Evolutionary conservation across 1,139 yeast genomes (phyloP).

Genomic region (Candida dubliniensis): DNA sequence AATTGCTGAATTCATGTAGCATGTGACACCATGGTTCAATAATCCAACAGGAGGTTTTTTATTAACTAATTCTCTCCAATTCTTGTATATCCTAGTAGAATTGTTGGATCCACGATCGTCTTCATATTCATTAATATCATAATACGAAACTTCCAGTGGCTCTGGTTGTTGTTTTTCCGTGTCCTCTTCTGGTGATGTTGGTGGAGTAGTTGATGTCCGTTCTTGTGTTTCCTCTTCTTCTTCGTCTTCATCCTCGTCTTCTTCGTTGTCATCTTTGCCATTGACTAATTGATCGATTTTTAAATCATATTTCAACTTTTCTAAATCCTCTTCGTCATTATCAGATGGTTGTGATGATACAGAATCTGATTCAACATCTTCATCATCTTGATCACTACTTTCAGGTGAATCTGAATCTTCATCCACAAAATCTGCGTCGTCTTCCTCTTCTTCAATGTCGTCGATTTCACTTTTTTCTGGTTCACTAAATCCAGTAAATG

Average conservation of each 20-base stretch:
- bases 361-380: slow-evolving; percentile 1
- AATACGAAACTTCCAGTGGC: slow-evolving; percentile 25
- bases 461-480: slow-evolving; percentile 26
- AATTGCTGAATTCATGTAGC: slow-evolving; percentile 93
- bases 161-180: slow-evolving; percentile 1
- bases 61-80: slow-evolving; percentile 51
- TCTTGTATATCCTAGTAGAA: slow-evolving; percentile 55
- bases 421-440: slow-evolving; percentile 6
- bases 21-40: slow-evolving; percentile 90
- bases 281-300: slow-evolving; percentile 29
- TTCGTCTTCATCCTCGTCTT: slow-evolving; percentile 21
- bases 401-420: slow-evolving; percentile 20
- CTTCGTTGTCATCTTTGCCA: slow-evolving; percentile 17
- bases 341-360: slow-evolving; percentile 8
- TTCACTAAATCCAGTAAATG: slow-evolving; percentile 20
- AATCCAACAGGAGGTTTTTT: slow-evolving; percentile 65
- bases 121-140: slow-evolving; percentile 50
- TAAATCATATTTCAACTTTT: slow-evolving; percentile 34
- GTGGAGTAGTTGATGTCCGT: slow-evolving; percentile 33
- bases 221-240: slow-evolving; percentile 6
- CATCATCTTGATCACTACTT: slow-evolving; percentile 13
- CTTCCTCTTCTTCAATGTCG: slow-evolving; percentile 19
- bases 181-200: slow-evolving; percentile 46
- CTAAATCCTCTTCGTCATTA: slow-evolving; percentile 27
- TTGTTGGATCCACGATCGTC: slow-evolving; percentile 61